Base-by-base conservation (phyloP, 352 stramenopile species). In the Phytophthora pisi region DNA sequence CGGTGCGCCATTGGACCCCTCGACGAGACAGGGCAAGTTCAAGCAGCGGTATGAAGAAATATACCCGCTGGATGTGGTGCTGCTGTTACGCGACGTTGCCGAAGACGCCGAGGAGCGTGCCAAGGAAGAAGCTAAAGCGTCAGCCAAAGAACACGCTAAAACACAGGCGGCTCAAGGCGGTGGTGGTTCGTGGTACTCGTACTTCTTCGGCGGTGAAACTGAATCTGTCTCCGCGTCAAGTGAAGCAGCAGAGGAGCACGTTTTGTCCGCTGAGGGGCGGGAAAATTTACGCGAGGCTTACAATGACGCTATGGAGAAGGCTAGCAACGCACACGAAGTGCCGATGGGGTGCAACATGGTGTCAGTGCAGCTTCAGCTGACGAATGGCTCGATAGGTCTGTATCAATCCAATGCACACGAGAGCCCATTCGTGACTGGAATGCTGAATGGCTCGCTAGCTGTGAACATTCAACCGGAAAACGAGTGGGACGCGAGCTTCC, bases 201-300 rank as follows among this genome's bases (percentile, higher is more conserved):
- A 94, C 51, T 93, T 95, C 57, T 95, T 95, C 43, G 78, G 82
- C 42, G 69, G 66, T 5, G 61, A 77, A 56, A 71, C 20, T 23
- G 54, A 56, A 28, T 46, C 53, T 20, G 13, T 34, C 10, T 34
- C 18, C 18, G 53, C 23, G 43, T n/a, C 56, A 46, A 58, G n/a
- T 28, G 53, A 60, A n/a, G 70, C 66, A n/a, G 60, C 72, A 36
- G 20, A 77, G n/a, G 70, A 83, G 2, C 57, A 80, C 24, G 74
- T 92, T 18, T 58, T 95, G 2, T 89, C 80, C 26, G 87, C 68
- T 11, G 79, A 92, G 70, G 87, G 87, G 3, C 79, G 82, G 11
- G 84, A 83, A 31, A 79, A 87, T 53, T 40, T 95, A 40, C 87
- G 90, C 45, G 72, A 91, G 45, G 87, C 85, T 7, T 95, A 93